Evolutionary conservation across 106 monocot genomes (phyloP), one percentile per base, ranked within the genome.

Genomic region (Gastrodia elata): DNA sequence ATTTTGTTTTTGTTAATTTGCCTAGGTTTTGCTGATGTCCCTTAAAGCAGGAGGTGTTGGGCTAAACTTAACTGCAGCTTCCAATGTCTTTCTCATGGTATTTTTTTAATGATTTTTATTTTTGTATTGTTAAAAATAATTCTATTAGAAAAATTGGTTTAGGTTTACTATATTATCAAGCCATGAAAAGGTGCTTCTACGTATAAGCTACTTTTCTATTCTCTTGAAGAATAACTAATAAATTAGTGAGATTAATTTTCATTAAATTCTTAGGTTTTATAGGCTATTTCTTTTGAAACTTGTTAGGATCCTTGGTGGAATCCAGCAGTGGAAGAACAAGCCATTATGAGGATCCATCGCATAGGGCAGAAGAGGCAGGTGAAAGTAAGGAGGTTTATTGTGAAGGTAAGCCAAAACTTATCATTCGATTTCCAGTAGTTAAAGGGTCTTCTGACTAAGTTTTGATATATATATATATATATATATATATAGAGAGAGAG

Each of bases 221-320:
- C n/a, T n/a, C n/a, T n/a, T n/a, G n/a, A n/a, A n/a, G n/a, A n/a
- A n/a, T n/a, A n/a, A n/a, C n/a, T n/a, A n/a, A n/a, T n/a, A n/a
- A n/a, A n/a, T n/a, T n/a, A n/a, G n/a, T n/a, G n/a, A n/a, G n/a
- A n/a, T n/a, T n/a, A n/a, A 11, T 48, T 48, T 48, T 48, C 0
- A 8, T 15, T n/a, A 11, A 48, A 15, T 0, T n/a, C 24, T 39
- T 68, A 39, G 20, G 39, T 20, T 49, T 38, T 18, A 42, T 38
- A 16, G 20, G 34, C 32, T 39, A 39, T 18, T 6, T 41, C 30
- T 39, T 8, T 41, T 68, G 2, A 49, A 18, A 76, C 74, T 35
- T n/a, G n/a, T n/a, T 46, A 92, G 92, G 93, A 94, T 80, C 94
- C 94, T 42, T 94, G 94, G 94, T 94, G 94, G 94, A 94, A 94